A percentile compares a stretch with the other conserved stretches of the same genome.
Evolutionary conservation across 768 basidiomycete species (phyloP).

Genomic region (Pleurotus tuoliensis): DNA sequence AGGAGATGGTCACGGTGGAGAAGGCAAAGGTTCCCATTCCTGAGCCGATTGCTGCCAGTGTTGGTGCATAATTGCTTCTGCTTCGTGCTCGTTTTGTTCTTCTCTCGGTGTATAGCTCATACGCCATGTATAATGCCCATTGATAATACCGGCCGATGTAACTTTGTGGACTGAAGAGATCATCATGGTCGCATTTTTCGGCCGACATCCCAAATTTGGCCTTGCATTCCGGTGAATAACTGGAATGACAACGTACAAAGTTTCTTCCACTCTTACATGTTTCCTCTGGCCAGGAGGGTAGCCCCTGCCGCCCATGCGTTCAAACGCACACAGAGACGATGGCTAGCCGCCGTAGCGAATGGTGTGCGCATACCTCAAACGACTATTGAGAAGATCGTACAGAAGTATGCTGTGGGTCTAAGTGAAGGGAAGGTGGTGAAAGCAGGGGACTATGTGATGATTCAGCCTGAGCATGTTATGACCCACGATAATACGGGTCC

Average conservation of each 20-base stretch:
- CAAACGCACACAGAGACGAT: slow-evolving; percentile 14
- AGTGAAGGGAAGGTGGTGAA: slow-evolving; percentile 75
- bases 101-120: neutral
- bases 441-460: slow-evolving; percentile 99
- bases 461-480: slow-evolving; percentile 97
- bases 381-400: slow-evolving; percentile 95
- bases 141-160: neutral
- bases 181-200: neutral
- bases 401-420: slow-evolving; percentile 92
- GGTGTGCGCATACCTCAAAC: slow-evolving; percentile 64
- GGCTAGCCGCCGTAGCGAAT: slow-evolving; percentile 20
- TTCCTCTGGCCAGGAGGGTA: neutral
- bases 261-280: slow-evolving; percentile 5
- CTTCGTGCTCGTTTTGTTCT: neutral
- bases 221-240: neutral
- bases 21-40: neutral
- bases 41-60: slow-evolving; percentile 8
- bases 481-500: slow-evolving; percentile 98
- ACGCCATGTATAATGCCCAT: neutral
- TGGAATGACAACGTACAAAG: neutral
- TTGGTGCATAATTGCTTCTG: neutral
- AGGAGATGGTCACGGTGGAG: neutral
- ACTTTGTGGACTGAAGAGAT: neutral
- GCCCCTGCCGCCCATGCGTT: neutral
- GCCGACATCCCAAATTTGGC: slow-evolving; percentile 1